These are phyloP conservation scores for Agaricus blazei DNA, from an alignment of 768 basidiomycete species.

Conservation along the genomic window DNA sequence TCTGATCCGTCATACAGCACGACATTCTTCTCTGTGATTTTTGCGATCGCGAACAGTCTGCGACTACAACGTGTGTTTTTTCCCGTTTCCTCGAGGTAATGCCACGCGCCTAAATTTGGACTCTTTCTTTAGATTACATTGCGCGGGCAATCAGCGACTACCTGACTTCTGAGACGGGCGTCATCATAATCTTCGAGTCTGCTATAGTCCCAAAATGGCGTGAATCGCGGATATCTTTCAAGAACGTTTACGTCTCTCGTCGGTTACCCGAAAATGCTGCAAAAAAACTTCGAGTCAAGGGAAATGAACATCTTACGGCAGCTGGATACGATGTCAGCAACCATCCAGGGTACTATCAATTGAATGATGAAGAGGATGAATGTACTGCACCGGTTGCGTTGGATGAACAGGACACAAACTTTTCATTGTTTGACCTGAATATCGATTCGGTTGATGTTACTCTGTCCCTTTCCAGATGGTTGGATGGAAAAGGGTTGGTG, in stretches of 20 bases:
- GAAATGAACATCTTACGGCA: conserved; percentile 47
- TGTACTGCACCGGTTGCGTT: conserved; percentile 18
- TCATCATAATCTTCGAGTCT: conserved; percentile 93
- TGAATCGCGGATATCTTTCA: conserved; percentile 92
- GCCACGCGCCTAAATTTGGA: background rate
- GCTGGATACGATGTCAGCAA: conserved; percentile 73
- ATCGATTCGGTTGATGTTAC: conserved; percentile 96
- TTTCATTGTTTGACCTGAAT: conserved; percentile 89
- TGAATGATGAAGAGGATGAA: conserved; percentile 52
- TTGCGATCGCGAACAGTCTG: conserved; percentile 85
- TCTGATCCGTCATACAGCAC: conserved; percentile 44
- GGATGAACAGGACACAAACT: conserved; percentile 58
- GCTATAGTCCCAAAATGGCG: conserved; percentile 99
- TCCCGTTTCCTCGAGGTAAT: background rate
- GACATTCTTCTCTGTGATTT: conserved; percentile 92
- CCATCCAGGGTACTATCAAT: conserved; percentile 64
- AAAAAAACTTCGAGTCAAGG: conserved; percentile 12
- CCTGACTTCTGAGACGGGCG: conserved; percentile 87
- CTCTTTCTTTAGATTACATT: conserved; percentile 54
- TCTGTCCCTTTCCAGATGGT: conserved; percentile 84
- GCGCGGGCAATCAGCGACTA: conserved; percentile 89
- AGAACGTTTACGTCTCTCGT: conserved; percentile 92
- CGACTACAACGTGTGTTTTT: conserved; percentile 64
- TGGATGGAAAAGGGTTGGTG: conserved; percentile 92
- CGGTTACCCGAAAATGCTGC: conserved; percentile 39